A percentile compares a stretch with the other conserved stretches of the same genome.
phyloP scores from a whole-genome alignment of 768 basidiomycete genomes.

The Boletus subcaerulescens region DNA sequence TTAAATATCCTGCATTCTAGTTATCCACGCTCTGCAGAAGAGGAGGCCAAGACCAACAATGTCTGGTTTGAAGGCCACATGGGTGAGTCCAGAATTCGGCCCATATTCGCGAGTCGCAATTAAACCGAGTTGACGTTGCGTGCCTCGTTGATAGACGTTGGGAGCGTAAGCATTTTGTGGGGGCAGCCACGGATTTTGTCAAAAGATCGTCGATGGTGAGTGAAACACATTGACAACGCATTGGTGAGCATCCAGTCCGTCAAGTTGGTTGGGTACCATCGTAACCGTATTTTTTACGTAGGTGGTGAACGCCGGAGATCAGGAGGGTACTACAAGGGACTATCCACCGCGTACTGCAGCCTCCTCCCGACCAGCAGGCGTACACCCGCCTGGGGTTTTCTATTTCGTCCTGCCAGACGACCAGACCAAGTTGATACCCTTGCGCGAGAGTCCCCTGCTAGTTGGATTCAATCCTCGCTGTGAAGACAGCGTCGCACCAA shows the following conservation, averaged over 20 bases:
- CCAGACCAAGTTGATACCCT: conserved; percentile 43
- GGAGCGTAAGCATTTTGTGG: conserved; percentile 55
- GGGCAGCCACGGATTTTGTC: conserved; percentile 63
- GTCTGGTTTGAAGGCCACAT: conserved; percentile 64
- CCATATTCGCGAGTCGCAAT: no score
- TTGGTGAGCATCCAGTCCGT: conserved; percentile 34
- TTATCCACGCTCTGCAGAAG: conserved; percentile 48
- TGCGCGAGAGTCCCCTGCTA: conserved; percentile 47
- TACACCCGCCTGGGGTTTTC: conserved; percentile 54
- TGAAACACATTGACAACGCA: conserved; percentile 56
- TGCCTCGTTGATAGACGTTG: conserved; percentile 40
- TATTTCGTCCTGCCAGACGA: conserved; percentile 58
- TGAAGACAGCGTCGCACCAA: conserved; percentile 43
- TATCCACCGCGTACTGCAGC: conserved; percentile 60
- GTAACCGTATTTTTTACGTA: conserved; percentile 16
- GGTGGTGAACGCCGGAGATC: conserved; percentile 60
- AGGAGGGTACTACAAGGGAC: conserved; percentile 59
- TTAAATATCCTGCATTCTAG: conserved; percentile 23
- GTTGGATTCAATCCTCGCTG: conserved; percentile 39
- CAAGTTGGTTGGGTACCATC: background rate
- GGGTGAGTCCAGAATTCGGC: conserved; percentile 29
- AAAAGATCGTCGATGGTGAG: conserved; percentile 52
- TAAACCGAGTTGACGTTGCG: background rate
- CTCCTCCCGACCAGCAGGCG: conserved; percentile 50
- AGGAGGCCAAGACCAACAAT: conserved; percentile 48